Evolutionary conservation across 768 basidiomycete genomes (phyloP).

Genomic region (Lepiota venenata): DNA sequence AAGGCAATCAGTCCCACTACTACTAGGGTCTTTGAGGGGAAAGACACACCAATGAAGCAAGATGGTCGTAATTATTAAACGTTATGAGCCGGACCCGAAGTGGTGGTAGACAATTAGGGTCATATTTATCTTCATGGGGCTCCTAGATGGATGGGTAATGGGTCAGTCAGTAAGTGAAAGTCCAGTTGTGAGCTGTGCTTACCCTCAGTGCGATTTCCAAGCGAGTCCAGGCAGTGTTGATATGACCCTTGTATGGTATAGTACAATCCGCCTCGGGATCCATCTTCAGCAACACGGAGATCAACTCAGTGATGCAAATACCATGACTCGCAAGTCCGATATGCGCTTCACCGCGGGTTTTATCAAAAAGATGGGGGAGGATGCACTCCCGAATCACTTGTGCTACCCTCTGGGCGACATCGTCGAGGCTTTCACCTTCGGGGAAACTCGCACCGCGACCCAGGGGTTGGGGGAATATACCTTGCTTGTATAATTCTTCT

Average conservation of each 20-base stretch:
- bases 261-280: constrained; percentile 43
- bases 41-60: neutral
- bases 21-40: too few species aligned
- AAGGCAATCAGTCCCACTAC: too few species aligned
- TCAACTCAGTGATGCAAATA: constrained; percentile 60
- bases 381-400: constrained; percentile 50
- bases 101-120: neutral
- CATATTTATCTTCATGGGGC: neutral
- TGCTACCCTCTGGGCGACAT: constrained; percentile 54
- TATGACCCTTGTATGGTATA: constrained; percentile 41
- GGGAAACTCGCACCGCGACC: constrained; percentile 54
- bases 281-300: constrained; percentile 49
- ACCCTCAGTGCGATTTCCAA: constrained; percentile 46
- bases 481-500: constrained; percentile 44
- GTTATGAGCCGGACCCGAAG: constrained; percentile 3
- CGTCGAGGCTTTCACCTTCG: constrained; percentile 63
- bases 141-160: neutral
- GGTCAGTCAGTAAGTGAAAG: neutral
- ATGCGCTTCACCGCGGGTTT: constrained; percentile 30
- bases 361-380: constrained; percentile 49
- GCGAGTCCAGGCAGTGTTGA: constrained; percentile 77
- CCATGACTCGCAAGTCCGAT: constrained; percentile 76
- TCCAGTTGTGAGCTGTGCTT: neutral
- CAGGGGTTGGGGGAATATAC: constrained; percentile 51
- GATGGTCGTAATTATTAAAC: constrained; percentile 4